Evolutionary conservation across 495 filamentous ascomycete genomes (phyloP).

Genomic region (Xylaria castorea): DNA sequence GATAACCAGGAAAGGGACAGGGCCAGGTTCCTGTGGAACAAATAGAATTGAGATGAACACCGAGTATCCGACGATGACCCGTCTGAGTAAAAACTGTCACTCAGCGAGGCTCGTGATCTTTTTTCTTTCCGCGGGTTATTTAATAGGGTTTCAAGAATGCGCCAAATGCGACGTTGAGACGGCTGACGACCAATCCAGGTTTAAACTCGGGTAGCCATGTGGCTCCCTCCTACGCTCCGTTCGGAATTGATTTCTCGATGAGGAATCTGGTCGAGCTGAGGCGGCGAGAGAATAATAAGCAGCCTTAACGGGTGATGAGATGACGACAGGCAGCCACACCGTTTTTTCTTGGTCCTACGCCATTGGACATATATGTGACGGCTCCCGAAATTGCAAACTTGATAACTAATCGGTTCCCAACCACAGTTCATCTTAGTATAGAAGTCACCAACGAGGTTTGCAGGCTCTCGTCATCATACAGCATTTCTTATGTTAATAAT

Average conservation of each 20-base stretch:
- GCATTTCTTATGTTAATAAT: background rate
- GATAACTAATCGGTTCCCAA: background rate
- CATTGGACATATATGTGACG: background rate
- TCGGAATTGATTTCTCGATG: constrained; percentile 24
- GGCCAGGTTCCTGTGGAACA: background rate
- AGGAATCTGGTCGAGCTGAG: constrained; percentile 20
- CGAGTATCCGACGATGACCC: constrained; percentile 5
- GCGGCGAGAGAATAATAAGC: background rate
- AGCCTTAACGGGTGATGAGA: constrained; percentile 15
- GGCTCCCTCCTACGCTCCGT: constrained; percentile 18
- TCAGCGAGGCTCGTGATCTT: constrained; percentile 3
- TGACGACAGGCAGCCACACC: constrained; percentile 15
- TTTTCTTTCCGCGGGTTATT: background rate
- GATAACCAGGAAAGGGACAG: background rate
- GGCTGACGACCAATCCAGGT: constrained; percentile 20
- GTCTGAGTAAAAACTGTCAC: background rate
- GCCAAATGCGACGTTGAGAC: constrained; percentile 28
- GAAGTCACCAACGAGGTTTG: background rate
- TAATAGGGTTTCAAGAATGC: constrained; percentile 21
- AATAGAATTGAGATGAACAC: background rate
- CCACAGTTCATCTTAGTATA: background rate
- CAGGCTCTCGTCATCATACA: background rate
- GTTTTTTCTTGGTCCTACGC: constrained; percentile 11
- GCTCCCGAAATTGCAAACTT: background rate
- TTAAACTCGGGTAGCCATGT: constrained; percentile 26